Evolutionary conservation across 192 early-diverging fungal species (phyloP), one percentile per base, ranked within the genome.

Genomic region (Umbelopsis isabellina): DNA sequence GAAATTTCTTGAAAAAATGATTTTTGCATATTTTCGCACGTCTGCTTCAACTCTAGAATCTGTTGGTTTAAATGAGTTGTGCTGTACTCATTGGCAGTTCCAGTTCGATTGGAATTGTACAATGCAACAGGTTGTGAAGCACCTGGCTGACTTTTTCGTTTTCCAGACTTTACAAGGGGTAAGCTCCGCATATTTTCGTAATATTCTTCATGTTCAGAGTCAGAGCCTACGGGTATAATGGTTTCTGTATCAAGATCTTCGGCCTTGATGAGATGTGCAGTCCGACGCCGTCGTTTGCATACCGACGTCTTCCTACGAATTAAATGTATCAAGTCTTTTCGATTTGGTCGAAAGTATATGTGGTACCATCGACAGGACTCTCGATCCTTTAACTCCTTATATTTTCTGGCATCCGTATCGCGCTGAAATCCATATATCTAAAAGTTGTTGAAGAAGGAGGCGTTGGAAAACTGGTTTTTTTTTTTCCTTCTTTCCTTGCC

Each of bases 381-480:
- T 53, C 77, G 80, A 45, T 73, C 77, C 49, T 75, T 77, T 25
- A 65, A 75, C 55, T 80, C 79, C 71, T 83, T 83, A 47, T 76
- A 83, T 78, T 83, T 83, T 3, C 82, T 70, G 16, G 82, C 82
- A 71, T 83, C 82, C 3, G 82, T 80, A 44, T 80, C 82, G 49
- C 82, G 70, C 65, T 83, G 76, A 61, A 83, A 83, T 1, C 82
- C 82, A 64, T 83, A 83, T 12, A 83, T 83, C 82, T 83, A 72
- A 30, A 30, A 48, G 37, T 16, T 18, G 7, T 51, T 25, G 13
- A 18, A 23, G 49, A 68, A 41, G 8, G 8, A 65, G 27, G 18
- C 20, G 20, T 25, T 9, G 16, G 16, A 25, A 27, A 65, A 2
- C 1, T 20, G 18, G 18, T 55, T 12, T 21, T 52, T 64, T 71